Evolutionary conservation across 768 basidiomycete genomes (phyloP), one percentile per base, ranked within the genome.

Genomic region (Phlebiopsis gigantea): DNA sequence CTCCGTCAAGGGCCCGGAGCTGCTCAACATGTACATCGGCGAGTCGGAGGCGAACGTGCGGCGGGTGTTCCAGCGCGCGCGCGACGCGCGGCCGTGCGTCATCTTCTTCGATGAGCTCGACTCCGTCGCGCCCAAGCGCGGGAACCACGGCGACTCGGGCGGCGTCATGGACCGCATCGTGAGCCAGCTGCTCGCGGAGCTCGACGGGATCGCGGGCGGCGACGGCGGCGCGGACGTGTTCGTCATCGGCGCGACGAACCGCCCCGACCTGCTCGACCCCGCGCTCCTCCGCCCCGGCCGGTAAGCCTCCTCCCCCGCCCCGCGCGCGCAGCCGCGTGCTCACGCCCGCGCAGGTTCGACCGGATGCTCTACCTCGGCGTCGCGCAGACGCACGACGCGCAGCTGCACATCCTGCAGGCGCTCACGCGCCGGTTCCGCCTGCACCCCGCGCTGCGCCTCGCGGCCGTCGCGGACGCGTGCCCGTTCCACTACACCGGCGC

Each of bases 121-220:
- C 70, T 92, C 90, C 1, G 85, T 98, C 25, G 95, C 95, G 34
- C 95, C 95, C 0, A 94, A 95, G 69, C 80, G 95, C 61, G 95
- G 95, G 17, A 91, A 92, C 63, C 92, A 94, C 64, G 95, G 95
- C 0, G 95, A 98, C 68, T 95, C 93, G 30, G 95, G 94, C 22
- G 95, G 95, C 10, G 95, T 98, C 15, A 98, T 98, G 94, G 95
- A 98, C 70, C 82, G 95, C 17, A 97, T 98, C 65, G 95, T 98
- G 56, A 94, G 91, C 64, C 95, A 97, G 72, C 76, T 97, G 29
- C 73, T 98, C 34, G 93, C 95, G 7, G 95, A 98, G 71, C 77
- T 98, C 42, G 95, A 98, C 73, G 94, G 94, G 2, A 91, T 96
- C 83, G 77, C 85, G 8, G 71, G 73, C 24, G 84, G 85, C 2